These are phyloP conservation scores for Colletotrichum neosansevieriae DNA, from an alignment of 2,329 filamentous ascomycete genomes.

Conservation along the genomic window DNA sequence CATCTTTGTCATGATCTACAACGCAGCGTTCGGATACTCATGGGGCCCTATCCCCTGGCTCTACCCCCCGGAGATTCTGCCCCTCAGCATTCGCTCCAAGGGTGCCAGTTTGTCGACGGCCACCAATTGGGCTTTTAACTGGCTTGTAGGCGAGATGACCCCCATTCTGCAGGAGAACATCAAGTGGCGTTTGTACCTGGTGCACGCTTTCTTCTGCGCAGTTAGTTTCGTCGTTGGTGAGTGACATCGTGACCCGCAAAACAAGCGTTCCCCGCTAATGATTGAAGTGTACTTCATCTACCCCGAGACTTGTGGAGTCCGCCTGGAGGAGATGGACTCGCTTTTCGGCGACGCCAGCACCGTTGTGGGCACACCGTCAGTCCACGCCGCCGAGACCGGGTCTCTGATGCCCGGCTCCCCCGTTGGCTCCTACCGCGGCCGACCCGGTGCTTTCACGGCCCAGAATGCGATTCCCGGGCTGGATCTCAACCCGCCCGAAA, in stretches of 20 bases:
- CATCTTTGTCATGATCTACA: conserved; percentile 97
- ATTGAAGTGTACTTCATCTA: conserved; percentile 92
- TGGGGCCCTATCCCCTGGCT: conserved; percentile 99
- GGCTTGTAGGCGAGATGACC: conserved; percentile 95
- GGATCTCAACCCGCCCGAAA: conserved; percentile 81
- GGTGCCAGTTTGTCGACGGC: conserved; percentile 96
- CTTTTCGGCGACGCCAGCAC: conserved; percentile 95
- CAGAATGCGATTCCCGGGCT: conserved; percentile 82
- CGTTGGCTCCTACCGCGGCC: conserved; percentile 76
- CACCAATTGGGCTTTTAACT: conserved; percentile 98
- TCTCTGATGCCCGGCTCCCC: conserved; percentile 86
- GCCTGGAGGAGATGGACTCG: conserved; percentile 95
- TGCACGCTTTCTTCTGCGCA: conserved; percentile 97
- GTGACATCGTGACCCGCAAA: conserved; percentile 50
- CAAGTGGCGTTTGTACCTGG: conserved; percentile 91
- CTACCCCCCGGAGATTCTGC: conserved; percentile 98
- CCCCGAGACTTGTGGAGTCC: conserved; percentile 94
- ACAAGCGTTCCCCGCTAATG: conserved; percentile 41
- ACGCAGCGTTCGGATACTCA: conserved; percentile 92
- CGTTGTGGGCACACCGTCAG: conserved; percentile 79
- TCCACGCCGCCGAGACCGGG: conserved; percentile 80
- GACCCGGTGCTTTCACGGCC: conserved; percentile 61
- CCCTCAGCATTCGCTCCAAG: conserved; percentile 95
- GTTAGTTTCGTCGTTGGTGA: conserved; percentile 95
- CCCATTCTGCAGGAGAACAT: conserved; percentile 93